phyloP scores from a whole-genome alignment of 2,329 filamentous ascomycete species.

The Cytospora mali region DNA sequence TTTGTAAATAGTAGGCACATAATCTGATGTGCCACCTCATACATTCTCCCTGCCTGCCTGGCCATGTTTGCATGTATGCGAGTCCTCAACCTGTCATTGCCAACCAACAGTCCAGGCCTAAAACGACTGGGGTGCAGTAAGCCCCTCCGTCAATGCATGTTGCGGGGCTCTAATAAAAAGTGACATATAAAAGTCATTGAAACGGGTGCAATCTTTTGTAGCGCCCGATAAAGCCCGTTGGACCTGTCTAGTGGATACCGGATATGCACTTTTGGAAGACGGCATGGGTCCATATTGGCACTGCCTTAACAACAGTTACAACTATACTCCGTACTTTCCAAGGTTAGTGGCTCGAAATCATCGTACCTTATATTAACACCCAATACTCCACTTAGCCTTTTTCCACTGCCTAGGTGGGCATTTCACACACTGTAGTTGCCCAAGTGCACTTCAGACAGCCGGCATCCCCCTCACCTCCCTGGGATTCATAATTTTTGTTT shows the following conservation, averaged over 20 bases:
- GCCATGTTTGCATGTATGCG: not conserved
- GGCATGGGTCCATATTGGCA: not conserved
- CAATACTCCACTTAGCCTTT: not conserved
- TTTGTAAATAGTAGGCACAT: not conserved
- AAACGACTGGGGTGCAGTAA: not conserved
- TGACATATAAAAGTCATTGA: not conserved
- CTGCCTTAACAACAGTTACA: not conserved
- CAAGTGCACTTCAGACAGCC: not conserved
- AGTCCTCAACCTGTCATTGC: constrained; percentile 1
- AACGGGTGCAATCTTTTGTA: not conserved
- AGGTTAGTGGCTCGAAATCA: not conserved
- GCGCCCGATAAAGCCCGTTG: not conserved
- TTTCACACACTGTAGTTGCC: no score
- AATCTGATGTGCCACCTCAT: not conserved
- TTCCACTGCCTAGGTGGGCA: no score
- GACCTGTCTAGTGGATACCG: not conserved
- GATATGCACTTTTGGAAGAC: not conserved
- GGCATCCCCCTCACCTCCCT: not conserved
- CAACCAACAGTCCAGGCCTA: not conserved
- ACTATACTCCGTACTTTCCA: not conserved
- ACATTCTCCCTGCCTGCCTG: not conserved
- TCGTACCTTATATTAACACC: not conserved
- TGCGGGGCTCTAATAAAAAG: not conserved
- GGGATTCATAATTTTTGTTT: constrained; percentile 6
- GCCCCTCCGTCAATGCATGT: not conserved